Evolutionary conservation across 2,329 filamentous ascomycete genomes (phyloP), one percentile per base, ranked within the genome.

Genomic region (Microdochium nivale): DNA sequence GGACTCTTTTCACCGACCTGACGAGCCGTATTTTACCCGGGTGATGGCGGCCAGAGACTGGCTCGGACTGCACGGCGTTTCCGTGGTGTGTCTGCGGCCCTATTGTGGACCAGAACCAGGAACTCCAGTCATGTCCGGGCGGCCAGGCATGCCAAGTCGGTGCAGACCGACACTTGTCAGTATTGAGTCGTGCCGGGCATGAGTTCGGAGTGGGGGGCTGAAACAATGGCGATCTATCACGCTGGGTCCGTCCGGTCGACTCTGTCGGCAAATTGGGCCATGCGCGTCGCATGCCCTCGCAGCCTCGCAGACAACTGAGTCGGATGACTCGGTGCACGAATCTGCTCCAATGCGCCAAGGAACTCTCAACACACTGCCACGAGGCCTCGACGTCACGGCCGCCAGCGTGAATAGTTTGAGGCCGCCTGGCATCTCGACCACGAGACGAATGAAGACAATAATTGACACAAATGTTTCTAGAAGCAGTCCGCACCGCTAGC

Each of bases 61-160:
- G n/a, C n/a, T n/a, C n/a, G n/a, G n/a, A n/a, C n/a, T n/a, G 21
- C 40, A 19, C 40, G 40, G 40, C 40, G 40, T 16, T 44, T 44
- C 19, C 40, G 40, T 44, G 40, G 40, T 44, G 40, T 44, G 40
- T 44, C 40, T 44, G 40, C 40, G 40, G 40, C 40, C 40, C 40
- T 44, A 44, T 44, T 44, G 40, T 44, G 40, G 40, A 44, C 40
- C 40, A 44, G 9, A 7, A 19, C 40, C 40, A 13, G 23, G 9
- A 7, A 19, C 40, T 44, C 40, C 40, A 44, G n/a, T 44, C 19
- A 19, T 19, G 40, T 44, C 40, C 40, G 23, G 40, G n/a, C n/a
- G n/a, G n/a, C n/a, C n/a, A n/a, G n/a, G n/a, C n/a, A n/a, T 44
- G 40, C 40, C 40, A 44, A 44, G 40, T 44, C 40, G 40, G 40